phyloP scores from a whole-genome alignment of 345 rosid genomes.

The Toxicodendron radicans region DNA sequence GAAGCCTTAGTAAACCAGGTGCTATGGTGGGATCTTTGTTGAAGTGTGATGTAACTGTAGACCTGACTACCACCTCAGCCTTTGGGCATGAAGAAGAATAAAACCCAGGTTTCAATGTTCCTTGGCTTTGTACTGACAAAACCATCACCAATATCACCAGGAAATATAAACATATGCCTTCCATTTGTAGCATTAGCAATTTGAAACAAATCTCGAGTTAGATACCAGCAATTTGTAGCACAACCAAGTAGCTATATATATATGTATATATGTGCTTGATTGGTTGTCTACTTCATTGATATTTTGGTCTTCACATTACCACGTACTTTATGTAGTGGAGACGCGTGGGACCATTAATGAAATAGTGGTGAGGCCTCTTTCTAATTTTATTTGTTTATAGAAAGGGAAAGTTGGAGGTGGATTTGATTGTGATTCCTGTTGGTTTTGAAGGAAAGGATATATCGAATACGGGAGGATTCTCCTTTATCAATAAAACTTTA shows the following conservation, averaged over 20 bases:
- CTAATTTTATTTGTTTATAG: background rate
- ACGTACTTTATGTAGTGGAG: slow-evolving; percentile 16
- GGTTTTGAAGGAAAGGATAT: background rate
- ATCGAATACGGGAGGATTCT: background rate
- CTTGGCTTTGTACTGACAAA: slow-evolving; percentile 30
- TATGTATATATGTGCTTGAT: background rate
- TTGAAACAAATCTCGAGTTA: background rate
- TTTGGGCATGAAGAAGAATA: slow-evolving; percentile 62
- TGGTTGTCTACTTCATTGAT: slow-evolving; percentile 14
- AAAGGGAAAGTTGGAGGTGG: background rate
- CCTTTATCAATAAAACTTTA: background rate
- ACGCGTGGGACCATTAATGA: slow-evolving; percentile 28
- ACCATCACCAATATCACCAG: slow-evolving; percentile 14
- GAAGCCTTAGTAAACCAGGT: slow-evolving; percentile 72
- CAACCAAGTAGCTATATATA: background rate
- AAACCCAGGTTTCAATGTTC: slow-evolving; percentile 48
- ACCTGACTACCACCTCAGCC: slow-evolving; percentile 54
- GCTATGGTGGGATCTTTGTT: slow-evolving; percentile 58
- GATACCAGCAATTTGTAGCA: background rate
- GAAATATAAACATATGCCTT: slow-evolving; percentile 13
- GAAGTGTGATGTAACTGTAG: slow-evolving; percentile 59
- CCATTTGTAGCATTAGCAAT: slow-evolving; percentile 12
- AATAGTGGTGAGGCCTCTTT: background rate
- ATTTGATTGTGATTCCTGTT: background rate
- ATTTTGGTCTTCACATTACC: background rate